These are phyloP conservation scores for Soucietia sequanensis DNA, from an alignment of 805 yeast genomes.

Conservation along the genomic window DNA sequence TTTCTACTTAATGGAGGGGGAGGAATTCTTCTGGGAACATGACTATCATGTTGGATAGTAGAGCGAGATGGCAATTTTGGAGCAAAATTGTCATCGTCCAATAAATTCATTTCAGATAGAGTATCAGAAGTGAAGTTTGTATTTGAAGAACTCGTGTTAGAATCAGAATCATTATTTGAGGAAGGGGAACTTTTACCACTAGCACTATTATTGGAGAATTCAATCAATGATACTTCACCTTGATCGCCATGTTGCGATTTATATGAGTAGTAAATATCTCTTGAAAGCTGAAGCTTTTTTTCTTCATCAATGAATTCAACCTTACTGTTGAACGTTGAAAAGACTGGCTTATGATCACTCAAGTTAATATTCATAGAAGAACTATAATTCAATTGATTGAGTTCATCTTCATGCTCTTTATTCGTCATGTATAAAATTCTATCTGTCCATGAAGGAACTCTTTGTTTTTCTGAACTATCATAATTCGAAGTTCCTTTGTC, in stretches of 20 bases:
- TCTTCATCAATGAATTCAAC: constrained; percentile 63
- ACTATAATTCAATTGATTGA: constrained; percentile 67
- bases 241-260: constrained; percentile 25
- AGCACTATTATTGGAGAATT: constrained; percentile 3
- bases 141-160: constrained; percentile 3
- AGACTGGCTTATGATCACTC: constrained; percentile 95
- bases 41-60: constrained; percentile 5
- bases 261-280: constrained; percentile 26
- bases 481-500: constrained; percentile 79
- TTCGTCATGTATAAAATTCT: constrained; percentile 67
- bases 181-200: constrained; percentile 6
- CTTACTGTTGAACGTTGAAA: constrained; percentile 65
- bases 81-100: constrained; percentile 24
- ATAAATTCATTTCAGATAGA: constrained; percentile 34
- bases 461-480: constrained; percentile 87
- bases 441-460: constrained; percentile 97
- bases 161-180: constrained; percentile 2
- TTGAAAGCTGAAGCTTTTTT: constrained; percentile 27
- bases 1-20: constrained; percentile 28
- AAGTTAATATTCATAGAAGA: constrained; percentile 56
- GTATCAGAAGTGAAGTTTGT: constrained; percentile 24
- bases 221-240: constrained; percentile 11
- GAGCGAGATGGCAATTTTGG: constrained; percentile 24
- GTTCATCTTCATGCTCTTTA: constrained; percentile 10
- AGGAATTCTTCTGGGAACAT: constrained; percentile 25